Conservation (phyloP, 352 stramenopile genomes). For the Thraustochytrium sp. region DNA sequence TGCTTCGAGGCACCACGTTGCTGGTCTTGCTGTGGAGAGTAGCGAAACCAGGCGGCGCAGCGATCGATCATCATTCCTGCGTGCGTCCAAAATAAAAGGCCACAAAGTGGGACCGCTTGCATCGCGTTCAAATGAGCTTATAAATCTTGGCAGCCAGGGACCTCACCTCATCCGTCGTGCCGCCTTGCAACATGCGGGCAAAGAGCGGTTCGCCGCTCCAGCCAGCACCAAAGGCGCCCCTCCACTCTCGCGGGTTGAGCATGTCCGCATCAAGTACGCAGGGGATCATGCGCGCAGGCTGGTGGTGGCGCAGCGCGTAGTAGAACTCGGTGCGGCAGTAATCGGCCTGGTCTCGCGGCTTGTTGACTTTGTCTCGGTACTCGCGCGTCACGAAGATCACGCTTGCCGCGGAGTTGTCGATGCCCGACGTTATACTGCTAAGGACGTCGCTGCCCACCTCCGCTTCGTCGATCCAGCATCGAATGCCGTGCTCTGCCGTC, state of each 20-base stretch:
- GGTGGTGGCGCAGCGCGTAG: not conserved
- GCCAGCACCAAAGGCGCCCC: not conserved
- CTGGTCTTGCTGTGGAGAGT: no score
- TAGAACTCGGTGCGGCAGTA: not conserved
- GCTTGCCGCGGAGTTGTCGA: not conserved
- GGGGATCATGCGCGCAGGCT: not conserved
- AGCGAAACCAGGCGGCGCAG: no score
- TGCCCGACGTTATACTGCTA: not conserved
- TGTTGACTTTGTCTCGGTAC: not conserved
- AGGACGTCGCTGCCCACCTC: not conserved
- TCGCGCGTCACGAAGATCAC: not conserved
- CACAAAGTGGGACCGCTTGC: no score
- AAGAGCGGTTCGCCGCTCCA: not conserved
- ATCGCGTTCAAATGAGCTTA: no score
- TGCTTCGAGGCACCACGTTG: no score
- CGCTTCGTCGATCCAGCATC: not conserved
- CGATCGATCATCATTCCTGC: no score
- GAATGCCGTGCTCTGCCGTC: not conserved
- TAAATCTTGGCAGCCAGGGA: no score
- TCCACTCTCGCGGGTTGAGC: not conserved
- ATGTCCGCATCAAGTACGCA: not conserved
- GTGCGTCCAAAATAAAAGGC: no score
- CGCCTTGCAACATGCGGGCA: not conserved
- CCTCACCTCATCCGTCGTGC: no score
- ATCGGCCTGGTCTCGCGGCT: not conserved